Conservation (phyloP, 768 basidiomycete species). For the Hysterangium stoloniferum region DNA sequence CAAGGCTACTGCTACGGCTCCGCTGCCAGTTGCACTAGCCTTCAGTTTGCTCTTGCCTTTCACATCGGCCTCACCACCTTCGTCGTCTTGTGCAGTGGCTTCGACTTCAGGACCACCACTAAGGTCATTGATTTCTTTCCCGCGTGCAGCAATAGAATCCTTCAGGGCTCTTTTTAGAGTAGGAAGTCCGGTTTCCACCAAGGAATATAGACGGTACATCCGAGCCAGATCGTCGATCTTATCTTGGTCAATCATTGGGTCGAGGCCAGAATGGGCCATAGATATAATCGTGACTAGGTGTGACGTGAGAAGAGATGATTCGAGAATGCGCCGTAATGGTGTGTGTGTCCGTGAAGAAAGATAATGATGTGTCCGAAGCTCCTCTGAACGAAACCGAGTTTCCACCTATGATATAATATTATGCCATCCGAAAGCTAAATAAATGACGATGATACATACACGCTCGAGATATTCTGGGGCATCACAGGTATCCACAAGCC, state of each 20-base stretch:
- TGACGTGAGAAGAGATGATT: conserved; percentile 66
- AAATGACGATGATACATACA: conserved; percentile 38
- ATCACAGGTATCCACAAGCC: conserved; percentile 64
- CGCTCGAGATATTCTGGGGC: conserved; percentile 73
- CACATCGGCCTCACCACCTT: conserved; percentile 33
- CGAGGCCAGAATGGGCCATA: conserved; percentile 79
- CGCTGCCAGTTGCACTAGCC: conserved; percentile 30
- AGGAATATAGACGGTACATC: conserved; percentile 66
- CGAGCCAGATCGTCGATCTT: conserved; percentile 70
- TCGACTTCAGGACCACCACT: conserved; percentile 31
- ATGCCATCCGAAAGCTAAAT: not conserved
- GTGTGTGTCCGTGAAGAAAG: conserved; percentile 65
- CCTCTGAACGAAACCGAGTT: conserved; percentile 72
- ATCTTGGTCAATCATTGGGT: conserved; percentile 78
- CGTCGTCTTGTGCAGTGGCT: conserved; percentile 25
- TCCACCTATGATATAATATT: conserved; percentile 63
- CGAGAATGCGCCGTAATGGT: conserved; percentile 67
- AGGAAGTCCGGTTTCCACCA: conserved; percentile 58
- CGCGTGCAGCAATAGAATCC: conserved; percentile 63
- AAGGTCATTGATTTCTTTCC: conserved; percentile 69
- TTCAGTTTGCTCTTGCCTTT: conserved; percentile 48
- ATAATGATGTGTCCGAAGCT: conserved; percentile 79
- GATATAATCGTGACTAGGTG: conserved; percentile 70
- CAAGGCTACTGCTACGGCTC: conserved; percentile 56
- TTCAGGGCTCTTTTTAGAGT: conserved; percentile 61